Percentiles rank a stretch among this genome's conserved stretches.
Evolutionary conservation across 768 basidiomycete species (phyloP).

Genomic region (Hortiboletus campestris): DNA sequence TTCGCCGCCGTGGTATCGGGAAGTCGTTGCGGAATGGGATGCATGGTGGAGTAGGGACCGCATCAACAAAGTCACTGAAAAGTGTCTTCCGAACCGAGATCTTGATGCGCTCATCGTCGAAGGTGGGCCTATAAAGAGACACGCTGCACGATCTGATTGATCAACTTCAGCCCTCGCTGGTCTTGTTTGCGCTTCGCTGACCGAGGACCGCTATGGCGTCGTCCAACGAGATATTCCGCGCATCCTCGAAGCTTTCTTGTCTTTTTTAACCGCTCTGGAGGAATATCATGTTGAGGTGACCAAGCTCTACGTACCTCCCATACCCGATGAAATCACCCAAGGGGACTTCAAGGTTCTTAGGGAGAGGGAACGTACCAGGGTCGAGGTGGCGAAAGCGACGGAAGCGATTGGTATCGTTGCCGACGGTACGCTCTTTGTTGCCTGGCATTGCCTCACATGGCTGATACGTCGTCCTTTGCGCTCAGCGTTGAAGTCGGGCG

Average conservation of each 20-base stretch:
- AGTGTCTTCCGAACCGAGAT: conserved; percentile 56
- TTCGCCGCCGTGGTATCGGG: conserved; percentile 33
- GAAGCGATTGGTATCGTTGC: conserved; percentile 52
- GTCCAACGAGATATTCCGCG: conserved; percentile 85
- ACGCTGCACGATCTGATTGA: background rate
- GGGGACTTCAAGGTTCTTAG: conserved; percentile 34
- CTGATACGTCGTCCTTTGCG: background rate
- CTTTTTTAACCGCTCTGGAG: conserved; percentile 66
- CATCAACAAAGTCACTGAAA: conserved; percentile 49
- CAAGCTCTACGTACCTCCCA: conserved; percentile 37
- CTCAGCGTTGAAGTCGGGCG: conserved; percentile 58
- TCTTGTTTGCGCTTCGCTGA: conserved; percentile 67
- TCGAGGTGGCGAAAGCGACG: conserved; percentile 55
- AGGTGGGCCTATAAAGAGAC: conserved; percentile 38
- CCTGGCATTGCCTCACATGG: too few relatives aligned
- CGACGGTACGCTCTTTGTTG: conserved; percentile 48
- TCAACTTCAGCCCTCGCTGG: conserved; percentile 48
- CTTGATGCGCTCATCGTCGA: conserved; percentile 61
- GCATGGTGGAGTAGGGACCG: conserved; percentile 62
- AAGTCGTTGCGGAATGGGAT: conserved; percentile 21
- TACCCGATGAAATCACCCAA: conserved; percentile 31
- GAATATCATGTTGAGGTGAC: conserved; percentile 56
- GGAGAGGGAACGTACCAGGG: conserved; percentile 38
- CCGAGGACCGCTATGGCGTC: conserved; percentile 78
- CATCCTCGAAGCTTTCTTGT: conserved; percentile 72